Base-by-base conservation (phyloP, 306 rosid genomes). In the Aeschynomene evenia region DNA sequence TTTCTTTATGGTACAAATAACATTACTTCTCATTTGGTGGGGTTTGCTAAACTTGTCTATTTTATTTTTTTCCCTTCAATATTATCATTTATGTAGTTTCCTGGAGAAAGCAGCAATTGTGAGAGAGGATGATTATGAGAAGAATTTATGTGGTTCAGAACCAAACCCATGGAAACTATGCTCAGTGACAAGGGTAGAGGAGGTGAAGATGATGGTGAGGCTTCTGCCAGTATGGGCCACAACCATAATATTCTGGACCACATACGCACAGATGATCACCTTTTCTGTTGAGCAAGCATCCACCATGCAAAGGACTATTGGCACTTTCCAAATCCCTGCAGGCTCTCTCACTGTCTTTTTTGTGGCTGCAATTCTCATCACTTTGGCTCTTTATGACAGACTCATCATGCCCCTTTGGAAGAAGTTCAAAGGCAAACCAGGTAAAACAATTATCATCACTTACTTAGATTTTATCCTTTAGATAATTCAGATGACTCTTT, bases 211-310 rank as follows among this genome's bases (percentile, higher is more conserved):
- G 98, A 76, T 93, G 89, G 77, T 68, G 48, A 88, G 87, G 34
- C 79, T 93, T 22, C 76, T 90, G n/a, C 98, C 98, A 18, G 77
- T 90, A 77, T 93, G 97, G 98, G 97, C 94, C 50, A 93, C 98
- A 29, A 88, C 98, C 77, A 93, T 93, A 69, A 74, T 90, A 73
- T 93, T 93, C 76, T 93, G 98, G 98, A 93, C 97, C 37, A 69
- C 89, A 3, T 85, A 93, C 13, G 96, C 98, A 12, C 98, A 93
- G 68, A 76, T 93, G 97, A 84, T 93, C 63, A 93, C 98, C 45
- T 93, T 90, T 79, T 90, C 98, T 8, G 98, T 93, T 43, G 98
- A 83, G 71, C 98, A 93, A 86, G 98, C 98, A 24, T 37, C 94
- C 72, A 93, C 96, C 65, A 93, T 93, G 98, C 68, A 87, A 21